Base-by-base conservation (phyloP, 495 filamentous ascomycete species). In the Letharia columbiana region DNA sequence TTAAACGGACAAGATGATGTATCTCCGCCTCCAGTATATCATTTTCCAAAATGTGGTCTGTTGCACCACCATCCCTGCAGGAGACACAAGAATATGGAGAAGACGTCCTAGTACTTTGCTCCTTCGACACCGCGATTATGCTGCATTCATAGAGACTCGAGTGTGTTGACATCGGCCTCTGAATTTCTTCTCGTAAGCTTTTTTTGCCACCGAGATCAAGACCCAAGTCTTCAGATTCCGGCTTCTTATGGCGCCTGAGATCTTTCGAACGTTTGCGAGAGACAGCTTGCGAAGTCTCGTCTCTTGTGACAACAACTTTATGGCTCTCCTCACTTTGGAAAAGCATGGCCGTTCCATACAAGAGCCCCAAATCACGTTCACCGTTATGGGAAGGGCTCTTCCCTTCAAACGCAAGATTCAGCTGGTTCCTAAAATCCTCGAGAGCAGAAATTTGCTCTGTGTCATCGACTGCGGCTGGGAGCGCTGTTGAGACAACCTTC, bases 61-160 rank as follows among this genome's bases (percentile, higher is more conserved):
- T 54, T 33, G 11, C 23, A 31, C 50, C 11, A 33, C 33, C 5
- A 28, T 54, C 33, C 11, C 13, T 31, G 50, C 50, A 54, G 28
- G 50, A 54, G 50, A 54, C 28, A 54, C 50, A 54, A 54, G 50
- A 54, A 33, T 54, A 54, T 54, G 50, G 50, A 6, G 50, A 54
- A 15, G 50, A 54, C 13, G 50, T 33, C n/a, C 50, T 31, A 33
- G 50, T 54, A 9, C 50, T 54, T 54, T 54, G 50, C 7, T 23
- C 49, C n/a, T 50, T 50, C n/a, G n/a, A 2, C n/a, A 28, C 49
- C n/a, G n/a, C n/a, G 10, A 12, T 12, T 23, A 50, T 50, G 49
- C 49, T 50, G 49, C 49, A 50, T 13, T 50, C 49, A 28, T 50
- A 50, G 0, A 50, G 49, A 28, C 23, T 50, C 10, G 49, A 28